Evolutionary conservation across 1,284 basidiomycete genomes (phyloP), one percentile per base, ranked within the genome.

Genomic region (Fomitopsis schrenkii): DNA sequence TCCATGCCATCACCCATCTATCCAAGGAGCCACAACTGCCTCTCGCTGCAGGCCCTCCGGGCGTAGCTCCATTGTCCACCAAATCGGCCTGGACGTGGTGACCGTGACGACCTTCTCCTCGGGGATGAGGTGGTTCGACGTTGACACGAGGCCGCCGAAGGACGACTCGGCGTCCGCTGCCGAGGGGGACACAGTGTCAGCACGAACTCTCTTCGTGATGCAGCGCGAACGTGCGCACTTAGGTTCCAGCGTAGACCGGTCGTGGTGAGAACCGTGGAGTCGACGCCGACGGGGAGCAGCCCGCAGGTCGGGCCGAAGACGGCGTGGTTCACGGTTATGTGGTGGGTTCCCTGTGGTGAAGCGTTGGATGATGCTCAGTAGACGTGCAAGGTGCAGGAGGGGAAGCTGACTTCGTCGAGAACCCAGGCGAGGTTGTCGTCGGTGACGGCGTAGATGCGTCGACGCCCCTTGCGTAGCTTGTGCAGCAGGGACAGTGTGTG

Each of bases 401-500:
- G 30, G 5, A 50, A 48, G 17, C 53, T 7, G 67, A 94, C 95
- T 63, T 79, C 74, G 64, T 93, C 86, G 1, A 99, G 80, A 0
- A 97, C 86, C 92, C 96, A 98, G 2, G 90, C 93, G 8, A 95
- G 78, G 67, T 90, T 94, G 58, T 96, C 93, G 59, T 95, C 92
- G 9, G 93, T 93, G 2, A 97, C 79, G 0, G 86, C 92, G 71
- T 87, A 95, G 1, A 91, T 85, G 17, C 80, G 79, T 7, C 82
- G 74, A 22, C 91, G 79, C 8, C 71, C 79, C 65, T 80, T 82
- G 19, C 93, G 86, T 15, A 96, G 78, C 72, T 94, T 95, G 77
- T 95, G 87, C 2, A 99, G 76, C 42, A 90, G 84, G 5, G 94
- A 92, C 35, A 98, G 81, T 0, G 94, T 93, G 69, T 98, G 95